Conservation (phyloP, 2,329 filamentous ascomycete species). For the Pseudogymnoascus sp. region DNA sequence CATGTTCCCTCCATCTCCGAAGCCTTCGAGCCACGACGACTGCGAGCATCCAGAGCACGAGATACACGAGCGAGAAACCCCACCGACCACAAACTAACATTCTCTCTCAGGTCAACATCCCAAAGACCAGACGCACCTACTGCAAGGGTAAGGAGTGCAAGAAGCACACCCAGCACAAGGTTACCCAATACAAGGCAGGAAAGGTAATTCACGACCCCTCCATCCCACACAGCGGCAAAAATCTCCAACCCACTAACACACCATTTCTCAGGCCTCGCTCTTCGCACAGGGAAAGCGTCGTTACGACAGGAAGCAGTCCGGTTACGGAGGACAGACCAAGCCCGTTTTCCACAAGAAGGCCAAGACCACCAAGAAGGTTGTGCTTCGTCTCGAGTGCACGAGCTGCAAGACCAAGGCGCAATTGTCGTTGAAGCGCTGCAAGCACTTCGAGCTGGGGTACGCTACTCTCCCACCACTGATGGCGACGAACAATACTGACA, state of each 20-base stretch:
- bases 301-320: constrained; percentile 98
- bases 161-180: constrained; percentile 86
- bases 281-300: constrained; percentile 99
- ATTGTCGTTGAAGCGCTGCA: constrained; percentile 98
- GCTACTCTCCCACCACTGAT: constrained; percentile 31
- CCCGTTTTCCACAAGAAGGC: constrained; percentile 99
- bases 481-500: constrained; percentile 33
- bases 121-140: constrained; percentile 95
- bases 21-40: neutral
- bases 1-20: neutral
- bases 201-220: constrained; percentile 50
- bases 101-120: constrained; percentile 72
- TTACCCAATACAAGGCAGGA: constrained; percentile 95
- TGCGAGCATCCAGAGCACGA: neutral
- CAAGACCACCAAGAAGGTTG: constrained; percentile 99
- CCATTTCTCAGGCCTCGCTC: constrained; percentile 59
- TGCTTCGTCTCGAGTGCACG: constrained; percentile 96
- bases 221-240: neutral
- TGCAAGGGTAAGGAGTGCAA: constrained; percentile 94
- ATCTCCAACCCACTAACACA: neutral
- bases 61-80: constrained; percentile 6
- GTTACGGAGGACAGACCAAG: constrained; percentile 99
- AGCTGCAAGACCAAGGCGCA: constrained; percentile 97
- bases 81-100: constrained; percentile 7
- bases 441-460: constrained; percentile 99